Base-by-base conservation (phyloP, 2,329 filamentous ascomycete genomes). In the Pseudocercospora ulei region DNA sequence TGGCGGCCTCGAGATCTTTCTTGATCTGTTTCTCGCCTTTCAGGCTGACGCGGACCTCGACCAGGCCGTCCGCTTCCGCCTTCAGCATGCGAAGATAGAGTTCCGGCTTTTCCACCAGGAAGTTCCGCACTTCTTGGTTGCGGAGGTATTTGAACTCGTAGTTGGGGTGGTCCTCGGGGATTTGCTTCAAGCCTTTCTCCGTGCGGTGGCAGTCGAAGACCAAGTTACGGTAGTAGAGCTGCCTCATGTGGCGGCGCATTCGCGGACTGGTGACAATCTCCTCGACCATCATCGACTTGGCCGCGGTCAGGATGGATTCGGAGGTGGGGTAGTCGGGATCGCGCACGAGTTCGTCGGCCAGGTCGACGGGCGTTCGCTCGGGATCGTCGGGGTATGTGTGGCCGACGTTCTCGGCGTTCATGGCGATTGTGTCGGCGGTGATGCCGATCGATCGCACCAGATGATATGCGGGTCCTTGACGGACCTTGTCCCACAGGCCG, bases 111-210 rank as follows among this genome's bases (percentile, higher is more conserved):
- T 78, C 76, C 2, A 85, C 81, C 43, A 96, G 74, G 45, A 95
- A 81, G 35, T 51, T 44, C n/a, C 50, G 52, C 16, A 57, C 51
- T 5, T 83, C 82, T 62, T 95, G 87, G 53, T 90, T 86, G 48
- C 85, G 78, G 12, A 98, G 71, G 54, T 98, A 98, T 62, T 98
- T 94, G 67, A 98, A 84, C 62, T 96, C 90, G 59, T 96, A 96
- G 62, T 92, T 96, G 0, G 86, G 85, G 56, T 96, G 87, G 14
- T 90, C 78, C 46, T 96, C 88, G 53, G 94, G 87, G 51, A 98
- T 96, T 56, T 84, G 83, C 41, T 83, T 82, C 37, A 95, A 67
- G 17, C 90, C 90, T 63, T 96, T 98, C 44, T 96, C 87, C 0
- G 90, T 98, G 39, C 90, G 78, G 46, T 76, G 76, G 60, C 87